Conservation (phyloP, 2,329 filamentous ascomycete species). For the Venturia effusa region DNA sequence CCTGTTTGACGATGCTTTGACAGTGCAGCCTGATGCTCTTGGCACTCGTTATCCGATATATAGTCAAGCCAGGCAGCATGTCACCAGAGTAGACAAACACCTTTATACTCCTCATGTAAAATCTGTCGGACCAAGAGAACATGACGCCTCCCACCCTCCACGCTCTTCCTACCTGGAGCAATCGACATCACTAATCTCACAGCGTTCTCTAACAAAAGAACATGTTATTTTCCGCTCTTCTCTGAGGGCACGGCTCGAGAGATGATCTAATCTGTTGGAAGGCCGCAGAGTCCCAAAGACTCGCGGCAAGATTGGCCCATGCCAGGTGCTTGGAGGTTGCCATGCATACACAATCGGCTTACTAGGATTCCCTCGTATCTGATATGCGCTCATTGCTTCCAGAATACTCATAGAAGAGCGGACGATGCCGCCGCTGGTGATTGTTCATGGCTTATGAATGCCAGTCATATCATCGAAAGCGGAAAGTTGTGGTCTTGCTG, state of each 20-base stretch:
- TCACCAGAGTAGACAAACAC: background rate
- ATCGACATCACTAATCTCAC: slow-evolving; percentile 3
- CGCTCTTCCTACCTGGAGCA: background rate
- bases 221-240: background rate
- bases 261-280: slow-evolving; percentile 6
- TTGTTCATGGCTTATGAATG: background rate
- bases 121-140: background rate
- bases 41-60: background rate
- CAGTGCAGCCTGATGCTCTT: background rate
- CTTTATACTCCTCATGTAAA: background rate
- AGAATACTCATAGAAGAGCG: background rate
- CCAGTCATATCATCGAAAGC: background rate
- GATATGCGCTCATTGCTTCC: background rate
- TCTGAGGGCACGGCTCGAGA: background rate
- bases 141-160: background rate
- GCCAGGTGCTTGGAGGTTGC: background rate
- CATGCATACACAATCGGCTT: background rate
- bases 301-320: background rate
- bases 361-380: background rate
- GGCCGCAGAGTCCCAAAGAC: background rate
- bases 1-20: background rate
- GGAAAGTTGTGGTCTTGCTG: background rate
- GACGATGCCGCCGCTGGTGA: background rate
- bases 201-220: slow-evolving; percentile 4
- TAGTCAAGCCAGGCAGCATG: background rate